Evolutionary conservation across 1,284 basidiomycete genomes (phyloP).

Genomic region (Calocybe gambosa): DNA sequence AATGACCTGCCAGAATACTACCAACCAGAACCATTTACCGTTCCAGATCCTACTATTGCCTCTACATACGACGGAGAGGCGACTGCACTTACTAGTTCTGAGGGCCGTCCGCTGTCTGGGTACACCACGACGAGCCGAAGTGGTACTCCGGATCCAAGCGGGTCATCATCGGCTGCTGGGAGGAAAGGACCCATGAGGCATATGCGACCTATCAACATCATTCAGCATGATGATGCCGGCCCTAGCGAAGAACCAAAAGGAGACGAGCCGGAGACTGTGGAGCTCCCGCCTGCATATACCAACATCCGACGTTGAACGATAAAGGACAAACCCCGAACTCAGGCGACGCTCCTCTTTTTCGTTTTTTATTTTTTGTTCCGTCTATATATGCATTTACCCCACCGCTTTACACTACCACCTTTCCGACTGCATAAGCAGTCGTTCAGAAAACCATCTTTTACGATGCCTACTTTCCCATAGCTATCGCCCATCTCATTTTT

Average conservation of each 20-base stretch:
- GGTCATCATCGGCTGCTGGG: constrained; percentile 24
- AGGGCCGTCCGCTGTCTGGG: constrained; percentile 31
- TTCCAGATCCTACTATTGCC: constrained; percentile 50
- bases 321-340: no score
- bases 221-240: constrained; percentile 79
- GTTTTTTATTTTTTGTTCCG: constrained; percentile 1
- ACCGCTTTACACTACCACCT: no score
- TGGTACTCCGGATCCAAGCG: constrained; percentile 31
- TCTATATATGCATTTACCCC: no score
- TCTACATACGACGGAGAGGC: constrained; percentile 20
- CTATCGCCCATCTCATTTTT: neutral
- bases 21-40: constrained; percentile 66
- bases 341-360: neutral
- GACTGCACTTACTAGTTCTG: constrained; percentile 15
- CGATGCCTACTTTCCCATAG: neutral
- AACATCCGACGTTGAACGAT: constrained; percentile 36
- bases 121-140: constrained; percentile 28
- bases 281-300: constrained; percentile 78
- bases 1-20: constrained; percentile 59
- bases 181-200: constrained; percentile 40
- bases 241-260: constrained; percentile 31
- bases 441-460: neutral
- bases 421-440: neutral
- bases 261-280: constrained; percentile 59
- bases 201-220: constrained; percentile 67